Evolutionary conservation across 129 eudicot genomes (phyloP), one percentile per base, ranked within the genome.

Genomic region (Saposhnikovia divaricata): DNA sequence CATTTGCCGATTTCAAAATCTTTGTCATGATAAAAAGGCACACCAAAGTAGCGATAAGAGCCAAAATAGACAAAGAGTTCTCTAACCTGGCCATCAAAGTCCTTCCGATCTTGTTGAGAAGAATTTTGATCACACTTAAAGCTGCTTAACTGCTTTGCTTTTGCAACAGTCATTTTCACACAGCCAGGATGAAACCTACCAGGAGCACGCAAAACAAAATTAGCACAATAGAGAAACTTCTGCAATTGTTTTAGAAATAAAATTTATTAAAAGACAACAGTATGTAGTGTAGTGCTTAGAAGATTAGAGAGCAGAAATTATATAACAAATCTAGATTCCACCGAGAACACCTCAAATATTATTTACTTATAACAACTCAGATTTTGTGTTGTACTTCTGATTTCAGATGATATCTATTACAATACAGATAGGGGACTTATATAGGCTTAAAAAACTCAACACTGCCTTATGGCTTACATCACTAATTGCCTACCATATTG

Each of bases 151-250:
- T 75, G 83, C 83, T 88, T 86, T 51, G 92, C 97, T 79, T 89
- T 78, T 39, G 80, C 89, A 43, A 69, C 70, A 14, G 87, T 87
- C 93, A 89, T 81, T 44, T 84, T 84, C 72, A 91, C 83, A 87
- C 93, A 91, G 39, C 83, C 85, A 34, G 93, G 93, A 86, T 89
- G 97, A 77, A 82, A 91, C 97, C 97, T 91, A 76, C 82, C 55
- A 81, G 72, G 45, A 81, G 34, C 11, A 34, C 9, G 0, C 6
- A 40, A 44, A 44, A 46, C 15, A 21, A 23, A 28, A 2, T 28
- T 51, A 31, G 40, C 9, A 77, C 2, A 34, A 6, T 2, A 3
- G 4, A 13, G 40, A 31, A 11, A 11, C 40, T 27, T 65, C 40
- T 7, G 11, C 9, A 28, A 2, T 9, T 27, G 7, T 27, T 18